phyloP scores from a whole-genome alignment of 2,329 filamentous ascomycete genomes.

The Neofusicoccum laricinum region DNA sequence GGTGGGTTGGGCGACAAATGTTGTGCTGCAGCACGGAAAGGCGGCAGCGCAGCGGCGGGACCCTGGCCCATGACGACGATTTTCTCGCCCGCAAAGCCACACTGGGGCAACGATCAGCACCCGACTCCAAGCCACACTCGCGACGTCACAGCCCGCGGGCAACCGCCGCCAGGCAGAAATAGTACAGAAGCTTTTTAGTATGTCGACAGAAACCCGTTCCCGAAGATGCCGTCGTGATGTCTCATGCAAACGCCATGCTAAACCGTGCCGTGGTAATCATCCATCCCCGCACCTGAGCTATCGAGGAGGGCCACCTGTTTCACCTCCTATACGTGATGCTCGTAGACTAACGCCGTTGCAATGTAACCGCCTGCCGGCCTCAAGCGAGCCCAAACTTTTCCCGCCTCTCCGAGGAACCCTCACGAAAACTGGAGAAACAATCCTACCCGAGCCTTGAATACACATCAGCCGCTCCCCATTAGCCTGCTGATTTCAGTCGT shows the following conservation, averaged over 20 bases:
- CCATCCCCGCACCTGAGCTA: slow-evolving; percentile 12
- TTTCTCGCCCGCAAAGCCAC: slow-evolving; percentile 10
- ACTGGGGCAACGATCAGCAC: slow-evolving; percentile 12
- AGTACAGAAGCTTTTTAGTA: slow-evolving; percentile 12
- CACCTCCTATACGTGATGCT: slow-evolving; percentile 17
- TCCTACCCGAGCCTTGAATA: not conserved
- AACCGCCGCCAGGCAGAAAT: not conserved
- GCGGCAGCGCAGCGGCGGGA: slow-evolving; percentile 9
- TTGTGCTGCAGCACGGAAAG: slow-evolving; percentile 2
- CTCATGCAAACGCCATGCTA: slow-evolving; percentile 17
- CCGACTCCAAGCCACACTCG: slow-evolving; percentile 2
- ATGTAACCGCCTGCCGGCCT: slow-evolving; percentile 12
- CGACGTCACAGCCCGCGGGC: not conserved
- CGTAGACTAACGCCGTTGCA: slow-evolving; percentile 13
- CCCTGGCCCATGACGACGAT: slow-evolving; percentile 15
- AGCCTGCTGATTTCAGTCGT: not conserved
- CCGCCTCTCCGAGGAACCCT: not conserved
- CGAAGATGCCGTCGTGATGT: slow-evolving; percentile 15
- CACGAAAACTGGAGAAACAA: slow-evolving; percentile 6
- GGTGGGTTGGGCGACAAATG: not conserved
- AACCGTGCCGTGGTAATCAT: slow-evolving; percentile 16
- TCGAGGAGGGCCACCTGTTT: slow-evolving; percentile 20
- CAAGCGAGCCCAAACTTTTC: slow-evolving; percentile 10
- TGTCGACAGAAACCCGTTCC: slow-evolving; percentile 14
- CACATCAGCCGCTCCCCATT: slow-evolving; percentile 1